Percentiles rank a stretch among this genome's conserved stretches.
Conservation (phyloP, 331 rosid genomes). For the Quercus lobata region DNA sequence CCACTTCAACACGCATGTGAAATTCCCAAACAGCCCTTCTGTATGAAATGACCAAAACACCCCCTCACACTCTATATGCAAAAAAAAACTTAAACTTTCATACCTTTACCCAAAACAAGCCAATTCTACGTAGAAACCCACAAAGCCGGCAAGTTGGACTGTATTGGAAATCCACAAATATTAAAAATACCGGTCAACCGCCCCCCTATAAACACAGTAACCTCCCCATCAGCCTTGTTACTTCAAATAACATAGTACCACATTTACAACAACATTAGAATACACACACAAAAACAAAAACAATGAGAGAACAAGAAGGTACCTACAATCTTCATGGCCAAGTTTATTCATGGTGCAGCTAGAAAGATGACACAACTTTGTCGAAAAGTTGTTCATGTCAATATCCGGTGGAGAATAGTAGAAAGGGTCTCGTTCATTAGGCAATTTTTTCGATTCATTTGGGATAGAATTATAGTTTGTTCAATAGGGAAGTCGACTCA, state of each 20-base stretch:
- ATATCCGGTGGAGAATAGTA: slow-evolving; percentile 50
- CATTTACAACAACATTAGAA: too few relatives aligned
- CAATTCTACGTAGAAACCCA: not conserved
- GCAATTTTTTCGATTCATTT: slow-evolving; percentile 61
- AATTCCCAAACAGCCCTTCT: slow-evolving; percentile 14
- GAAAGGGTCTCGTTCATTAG: slow-evolving; percentile 54
- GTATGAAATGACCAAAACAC: not conserved
- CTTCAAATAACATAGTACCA: slow-evolving; percentile 12
- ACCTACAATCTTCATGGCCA: slow-evolving; percentile 26
- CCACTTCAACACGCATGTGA: not conserved
- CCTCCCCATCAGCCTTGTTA: slow-evolving; percentile 18
- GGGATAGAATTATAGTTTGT: slow-evolving; percentile 73
- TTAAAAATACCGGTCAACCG: slow-evolving; percentile 82
- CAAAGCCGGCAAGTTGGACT: slow-evolving; percentile 53
- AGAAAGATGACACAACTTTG: slow-evolving; percentile 64
- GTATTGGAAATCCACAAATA: slow-evolving; percentile 14
- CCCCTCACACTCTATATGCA: too few relatives aligned
- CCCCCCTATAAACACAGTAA: slow-evolving; percentile 26
- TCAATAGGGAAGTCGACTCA: slow-evolving; percentile 39
- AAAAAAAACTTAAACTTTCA: too few relatives aligned
- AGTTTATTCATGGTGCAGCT: slow-evolving; percentile 30
- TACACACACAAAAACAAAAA: not conserved
- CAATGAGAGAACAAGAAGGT: slow-evolving; percentile 14
- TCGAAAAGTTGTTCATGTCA: slow-evolving; percentile 48
- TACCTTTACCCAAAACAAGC: slow-evolving; percentile 19